Evolutionary conservation across 2,329 filamentous ascomycete genomes (phyloP).

Genomic region (Orbilia ellipsospora): DNA sequence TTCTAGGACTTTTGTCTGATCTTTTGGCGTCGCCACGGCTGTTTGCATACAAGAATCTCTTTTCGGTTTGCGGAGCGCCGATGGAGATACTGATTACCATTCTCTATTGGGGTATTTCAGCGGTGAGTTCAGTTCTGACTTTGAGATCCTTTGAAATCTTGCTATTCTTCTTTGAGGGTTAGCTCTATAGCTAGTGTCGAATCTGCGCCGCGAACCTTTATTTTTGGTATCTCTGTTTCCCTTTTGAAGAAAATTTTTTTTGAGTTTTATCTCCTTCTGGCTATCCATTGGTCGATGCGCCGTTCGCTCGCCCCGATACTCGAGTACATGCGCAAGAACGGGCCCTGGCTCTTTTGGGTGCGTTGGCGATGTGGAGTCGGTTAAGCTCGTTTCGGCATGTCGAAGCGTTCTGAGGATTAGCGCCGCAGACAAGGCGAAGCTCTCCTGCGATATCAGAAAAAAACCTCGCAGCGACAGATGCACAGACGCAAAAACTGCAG

Average conservation of each 20-base stretch:
- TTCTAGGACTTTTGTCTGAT: constrained; percentile 73
- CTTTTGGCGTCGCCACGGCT: constrained; percentile 69
- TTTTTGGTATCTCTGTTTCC: constrained; percentile 29
- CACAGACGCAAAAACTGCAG: neutral
- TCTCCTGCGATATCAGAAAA: constrained; percentile 46
- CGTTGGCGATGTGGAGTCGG: constrained; percentile 43
- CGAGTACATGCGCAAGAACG: neutral
- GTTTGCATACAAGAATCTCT: constrained; percentile 74
- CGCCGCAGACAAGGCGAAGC: constrained; percentile 3
- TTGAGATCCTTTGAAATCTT: neutral
- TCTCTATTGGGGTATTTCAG: constrained; percentile 77
- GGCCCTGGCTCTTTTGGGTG: constrained; percentile 11
- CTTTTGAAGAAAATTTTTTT: constrained; percentile 29
- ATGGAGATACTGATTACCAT: constrained; percentile 77
- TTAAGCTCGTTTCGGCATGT: constrained; percentile 50
- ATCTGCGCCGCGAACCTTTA: neutral
- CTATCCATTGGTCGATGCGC: constrained; percentile 32
- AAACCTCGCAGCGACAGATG: constrained; percentile 3
- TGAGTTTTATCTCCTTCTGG: constrained; percentile 6
- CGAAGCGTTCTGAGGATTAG: constrained; percentile 37
- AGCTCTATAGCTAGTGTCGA: constrained; percentile 14
- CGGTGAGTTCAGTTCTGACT: constrained; percentile 60
- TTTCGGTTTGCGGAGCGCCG: constrained; percentile 74
- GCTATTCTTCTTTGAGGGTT: constrained; percentile 12
- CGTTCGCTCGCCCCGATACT: constrained; percentile 5